These are phyloP conservation scores for Xerocomus cyaneibrunnescens DNA, from an alignment of 1,284 basidiomycete genomes.

Conservation along the genomic window DNA sequence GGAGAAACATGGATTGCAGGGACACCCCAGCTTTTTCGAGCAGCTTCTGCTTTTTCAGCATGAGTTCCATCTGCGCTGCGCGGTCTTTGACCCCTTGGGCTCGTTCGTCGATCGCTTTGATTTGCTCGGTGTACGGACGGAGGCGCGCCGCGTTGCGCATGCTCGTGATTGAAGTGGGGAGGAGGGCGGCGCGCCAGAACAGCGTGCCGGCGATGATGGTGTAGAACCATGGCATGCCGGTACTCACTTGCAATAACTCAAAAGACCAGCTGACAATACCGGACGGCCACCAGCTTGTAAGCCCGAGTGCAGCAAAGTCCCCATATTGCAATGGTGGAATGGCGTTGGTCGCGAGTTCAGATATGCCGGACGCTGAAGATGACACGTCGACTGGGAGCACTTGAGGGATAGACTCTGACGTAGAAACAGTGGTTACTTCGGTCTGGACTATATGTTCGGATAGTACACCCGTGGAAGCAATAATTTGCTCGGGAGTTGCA, in stretches of 20 bases:
- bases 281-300: slow-evolving; percentile 59
- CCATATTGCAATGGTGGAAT: slow-evolving; percentile 65
- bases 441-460: background rate
- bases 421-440: background rate
- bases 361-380: slow-evolving; percentile 11
- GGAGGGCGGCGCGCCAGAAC: slow-evolving; percentile 64
- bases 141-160: slow-evolving; percentile 73
- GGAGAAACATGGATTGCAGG: slow-evolving; percentile 55
- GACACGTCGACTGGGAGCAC: slow-evolving; percentile 11
- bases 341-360: slow-evolving; percentile 31
- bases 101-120: slow-evolving; percentile 54
- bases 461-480: background rate
- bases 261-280: slow-evolving; percentile 66
- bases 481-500: background rate
- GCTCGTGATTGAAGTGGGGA: slow-evolving; percentile 70
- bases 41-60: slow-evolving; percentile 60
- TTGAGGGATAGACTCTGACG: slow-evolving; percentile 5
- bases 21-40: slow-evolving; percentile 72
- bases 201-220: slow-evolving; percentile 76
- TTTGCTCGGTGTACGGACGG: slow-evolving; percentile 60
- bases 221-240: slow-evolving; percentile 84
- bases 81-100: slow-evolving; percentile 36
- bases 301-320: slow-evolving; percentile 76
- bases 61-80: slow-evolving; percentile 55
- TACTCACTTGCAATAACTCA: slow-evolving; percentile 72